Percentiles rank a stretch among this genome's conserved stretches.
Evolutionary conservation across 495 filamentous ascomycete genomes (phyloP).

Genomic region (Pyronema omphalodes): DNA sequence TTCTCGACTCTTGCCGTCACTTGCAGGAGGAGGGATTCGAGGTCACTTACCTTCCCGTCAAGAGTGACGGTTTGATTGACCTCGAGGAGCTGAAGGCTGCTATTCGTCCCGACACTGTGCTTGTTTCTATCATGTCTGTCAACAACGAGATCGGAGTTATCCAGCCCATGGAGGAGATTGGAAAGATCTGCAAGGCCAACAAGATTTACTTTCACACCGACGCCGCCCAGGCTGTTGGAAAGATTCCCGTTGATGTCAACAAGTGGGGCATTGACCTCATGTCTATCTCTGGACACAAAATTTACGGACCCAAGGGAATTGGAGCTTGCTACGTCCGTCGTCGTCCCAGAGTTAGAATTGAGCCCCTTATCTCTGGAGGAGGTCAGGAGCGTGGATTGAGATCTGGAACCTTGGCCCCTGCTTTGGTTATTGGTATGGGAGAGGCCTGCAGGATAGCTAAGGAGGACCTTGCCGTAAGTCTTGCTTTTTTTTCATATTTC

Average conservation of each 20-base stretch:
- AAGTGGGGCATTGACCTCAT: slow-evolving; percentile 93
- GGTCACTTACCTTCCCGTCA: slow-evolving; percentile 84
- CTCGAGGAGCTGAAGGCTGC: slow-evolving; percentile 76
- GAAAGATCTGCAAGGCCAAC: slow-evolving; percentile 70
- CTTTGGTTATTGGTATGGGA: slow-evolving; percentile 78
- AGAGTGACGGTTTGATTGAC: slow-evolving; percentile 63
- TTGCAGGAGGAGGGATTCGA: slow-evolving; percentile 93
- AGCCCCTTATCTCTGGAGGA: slow-evolving; percentile 89
- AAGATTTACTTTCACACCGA: slow-evolving; percentile 99
- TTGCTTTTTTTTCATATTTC: neutral
- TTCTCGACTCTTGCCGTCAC: slow-evolving; percentile 90
- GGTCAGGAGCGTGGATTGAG: slow-evolving; percentile 88
- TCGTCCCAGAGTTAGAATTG: slow-evolving; percentile 77
- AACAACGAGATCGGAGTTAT: slow-evolving; percentile 99
- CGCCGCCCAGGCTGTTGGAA: slow-evolving; percentile 87
- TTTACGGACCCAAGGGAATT: slow-evolving; percentile 94
- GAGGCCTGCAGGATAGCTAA: slow-evolving; percentile 85
- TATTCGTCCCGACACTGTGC: slow-evolving; percentile 72
- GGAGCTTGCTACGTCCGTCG: slow-evolving; percentile 90
- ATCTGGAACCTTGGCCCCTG: slow-evolving; percentile 81
- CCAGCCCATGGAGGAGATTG: slow-evolving; percentile 85
- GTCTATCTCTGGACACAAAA: slow-evolving; percentile 98
- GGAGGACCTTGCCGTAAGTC: slow-evolving; percentile 70
- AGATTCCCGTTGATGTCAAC: slow-evolving; percentile 91
- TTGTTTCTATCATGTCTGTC: slow-evolving; percentile 96